Evolutionary conservation across 768 basidiomycete genomes (phyloP).

Genomic region (Russula virescens): DNA sequence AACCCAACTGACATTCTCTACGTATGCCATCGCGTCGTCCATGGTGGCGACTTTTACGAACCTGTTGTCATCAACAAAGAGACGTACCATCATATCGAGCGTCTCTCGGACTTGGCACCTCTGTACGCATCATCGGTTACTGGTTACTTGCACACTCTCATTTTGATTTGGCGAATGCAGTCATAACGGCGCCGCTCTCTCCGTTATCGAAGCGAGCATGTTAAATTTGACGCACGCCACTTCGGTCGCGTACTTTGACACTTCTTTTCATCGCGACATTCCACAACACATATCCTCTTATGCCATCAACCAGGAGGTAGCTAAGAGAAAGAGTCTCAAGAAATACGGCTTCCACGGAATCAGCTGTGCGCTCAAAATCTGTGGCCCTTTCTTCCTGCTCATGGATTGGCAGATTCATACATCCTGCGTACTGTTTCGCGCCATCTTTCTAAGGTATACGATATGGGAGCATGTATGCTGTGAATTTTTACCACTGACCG

Average conservation of each 20-base stretch:
- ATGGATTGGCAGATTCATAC: background rate
- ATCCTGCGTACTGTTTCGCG: background rate
- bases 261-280: slow-evolving; percentile 74
- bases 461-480: too few species aligned
- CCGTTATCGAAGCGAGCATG: slow-evolving; percentile 57
- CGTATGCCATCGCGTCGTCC: slow-evolving; percentile 79
- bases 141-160: background rate
- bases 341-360: slow-evolving; percentile 94
- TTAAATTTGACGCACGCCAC: slow-evolving; percentile 56
- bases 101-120: slow-evolving; percentile 75
- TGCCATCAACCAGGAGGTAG: slow-evolving; percentile 60
- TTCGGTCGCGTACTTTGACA: slow-evolving; percentile 85
- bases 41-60: slow-evolving; percentile 73
- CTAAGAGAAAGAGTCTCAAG: slow-evolving; percentile 59
- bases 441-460: background rate
- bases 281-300: slow-evolving; percentile 74
- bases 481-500: background rate
- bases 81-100: slow-evolving; percentile 66
- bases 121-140: slow-evolving; percentile 42
- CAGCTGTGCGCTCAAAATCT: slow-evolving; percentile 44
- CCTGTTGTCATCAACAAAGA: slow-evolving; percentile 64
- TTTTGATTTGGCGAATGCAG: background rate
- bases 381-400: background rate
- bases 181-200: slow-evolving; percentile 38
- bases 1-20: slow-evolving; percentile 42